Conservation (phyloP, 768 basidiomycete genomes). For the Obba rivulosa region DNA sequence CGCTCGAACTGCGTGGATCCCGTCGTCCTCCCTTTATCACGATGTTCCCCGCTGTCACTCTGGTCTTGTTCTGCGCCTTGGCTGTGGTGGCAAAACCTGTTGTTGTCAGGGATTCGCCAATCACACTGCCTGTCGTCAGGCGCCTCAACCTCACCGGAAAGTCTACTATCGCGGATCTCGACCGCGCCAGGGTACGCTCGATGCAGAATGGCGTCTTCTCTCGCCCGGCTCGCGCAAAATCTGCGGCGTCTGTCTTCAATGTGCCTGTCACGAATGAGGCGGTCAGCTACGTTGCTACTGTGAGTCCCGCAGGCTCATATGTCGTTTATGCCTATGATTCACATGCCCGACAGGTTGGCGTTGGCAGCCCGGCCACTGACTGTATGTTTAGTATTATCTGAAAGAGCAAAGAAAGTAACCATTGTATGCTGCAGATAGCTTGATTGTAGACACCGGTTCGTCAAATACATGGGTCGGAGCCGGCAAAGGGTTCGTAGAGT, state of each 20-base stretch:
- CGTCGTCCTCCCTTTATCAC: no score
- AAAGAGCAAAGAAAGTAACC: background rate
- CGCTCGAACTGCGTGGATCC: no score
- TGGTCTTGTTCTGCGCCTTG: slow-evolving; percentile 1
- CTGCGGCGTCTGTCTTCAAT: slow-evolving; percentile 6
- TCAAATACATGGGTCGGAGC: slow-evolving; percentile 58
- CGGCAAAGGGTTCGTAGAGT: slow-evolving; percentile 34
- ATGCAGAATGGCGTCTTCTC: background rate
- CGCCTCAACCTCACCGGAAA: slow-evolving; percentile 30
- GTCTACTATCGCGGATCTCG: slow-evolving; percentile 12
- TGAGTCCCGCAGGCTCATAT: slow-evolving; percentile 1
- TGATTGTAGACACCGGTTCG: slow-evolving; percentile 54
- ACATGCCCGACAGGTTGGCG: slow-evolving; percentile 27
- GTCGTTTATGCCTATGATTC: background rate
- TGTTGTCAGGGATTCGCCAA: slow-evolving; percentile 7
- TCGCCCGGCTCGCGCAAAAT: background rate
- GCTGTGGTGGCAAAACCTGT: slow-evolving; percentile 13
- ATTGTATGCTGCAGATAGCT: slow-evolving; percentile 27
- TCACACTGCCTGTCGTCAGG: slow-evolving; percentile 42
- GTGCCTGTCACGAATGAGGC: slow-evolving; percentile 15
- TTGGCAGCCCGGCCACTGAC: slow-evolving; percentile 42
- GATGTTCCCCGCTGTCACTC: background rate
- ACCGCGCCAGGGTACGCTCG: slow-evolving; percentile 18
- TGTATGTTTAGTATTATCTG: slow-evolving; percentile 24
- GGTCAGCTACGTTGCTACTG: slow-evolving; percentile 22